These are phyloP conservation scores for Ramalina intermedia DNA, from an alignment of 495 filamentous ascomycete species.

Conservation along the genomic window DNA sequence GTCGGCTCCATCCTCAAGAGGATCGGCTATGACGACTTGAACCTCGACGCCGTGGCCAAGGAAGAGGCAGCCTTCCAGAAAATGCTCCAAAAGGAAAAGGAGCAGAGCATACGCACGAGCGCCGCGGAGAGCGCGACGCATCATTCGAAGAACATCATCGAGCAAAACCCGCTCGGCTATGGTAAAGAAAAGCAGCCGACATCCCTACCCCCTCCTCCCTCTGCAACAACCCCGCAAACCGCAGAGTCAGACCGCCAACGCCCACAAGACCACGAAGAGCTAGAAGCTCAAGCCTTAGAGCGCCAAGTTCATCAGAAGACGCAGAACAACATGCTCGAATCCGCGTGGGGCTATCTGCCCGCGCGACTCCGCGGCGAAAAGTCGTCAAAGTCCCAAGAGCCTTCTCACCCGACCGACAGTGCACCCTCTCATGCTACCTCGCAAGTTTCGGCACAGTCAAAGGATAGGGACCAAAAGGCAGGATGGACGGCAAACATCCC, in stretches of 20 bases:
- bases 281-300: slow-evolving; percentile 19
- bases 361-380: slow-evolving; percentile 5
- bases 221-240: slow-evolving; percentile 3
- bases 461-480: too few species aligned
- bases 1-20: slow-evolving; percentile 52
- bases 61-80: slow-evolving; percentile 42
- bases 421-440: too few species aligned
- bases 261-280: slow-evolving; percentile 15
- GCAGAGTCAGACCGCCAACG: not conserved
- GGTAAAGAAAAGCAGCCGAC: not conserved
- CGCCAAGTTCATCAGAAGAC: slow-evolving; percentile 35
- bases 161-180: slow-evolving; percentile 7
- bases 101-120: slow-evolving; percentile 32
- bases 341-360: slow-evolving; percentile 13
- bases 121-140: slow-evolving; percentile 28
- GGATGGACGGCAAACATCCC: too few species aligned
- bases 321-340: slow-evolving; percentile 31
- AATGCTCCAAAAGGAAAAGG: slow-evolving; percentile 39
- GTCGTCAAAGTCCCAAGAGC: too few species aligned
- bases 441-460: too few species aligned
- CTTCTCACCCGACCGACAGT: too few species aligned
- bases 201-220: slow-evolving; percentile 13
- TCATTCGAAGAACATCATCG: slow-evolving; percentile 19
- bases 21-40: slow-evolving; percentile 54
- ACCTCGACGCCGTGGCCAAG: slow-evolving; percentile 37